phyloP scores from a whole-genome alignment of 2,329 filamentous ascomycete genomes.

The Magnaporthiopsis rhizophila region DNA sequence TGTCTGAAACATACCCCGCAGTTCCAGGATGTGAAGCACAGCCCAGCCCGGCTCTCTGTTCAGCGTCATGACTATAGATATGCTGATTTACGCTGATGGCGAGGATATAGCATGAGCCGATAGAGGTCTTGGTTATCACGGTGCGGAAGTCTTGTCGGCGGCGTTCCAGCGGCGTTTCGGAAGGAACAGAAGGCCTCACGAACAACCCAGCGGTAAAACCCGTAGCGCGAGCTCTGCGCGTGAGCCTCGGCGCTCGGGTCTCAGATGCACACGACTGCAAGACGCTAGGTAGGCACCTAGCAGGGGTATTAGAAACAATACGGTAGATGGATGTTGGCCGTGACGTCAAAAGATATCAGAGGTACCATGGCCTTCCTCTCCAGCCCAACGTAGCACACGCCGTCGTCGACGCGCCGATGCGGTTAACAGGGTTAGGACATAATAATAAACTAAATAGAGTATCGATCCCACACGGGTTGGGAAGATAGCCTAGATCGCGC shows the following conservation, averaged over 20 bases:
- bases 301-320: slow-evolving; percentile 54
- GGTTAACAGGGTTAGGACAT: slow-evolving; percentile 53
- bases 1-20: slow-evolving; percentile 39
- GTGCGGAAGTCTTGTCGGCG: slow-evolving; percentile 35
- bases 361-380: slow-evolving; percentile 49
- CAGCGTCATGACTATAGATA: slow-evolving; percentile 49
- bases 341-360: slow-evolving; percentile 51
- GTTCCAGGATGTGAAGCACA: slow-evolving; percentile 59
- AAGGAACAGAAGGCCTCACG: slow-evolving; percentile 48
- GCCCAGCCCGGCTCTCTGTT: slow-evolving; percentile 51
- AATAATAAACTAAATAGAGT: slow-evolving; percentile 33
- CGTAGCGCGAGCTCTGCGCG: too few relatives aligned
- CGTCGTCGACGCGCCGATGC: slow-evolving; percentile 48
- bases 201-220: too few relatives aligned
- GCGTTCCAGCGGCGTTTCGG: slow-evolving; percentile 34
- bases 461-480: slow-evolving; percentile 53
- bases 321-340: slow-evolving; percentile 55
- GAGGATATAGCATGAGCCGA: slow-evolving; percentile 50
- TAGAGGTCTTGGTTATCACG: slow-evolving; percentile 42
- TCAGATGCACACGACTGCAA: too few relatives aligned
- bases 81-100: slow-evolving; percentile 46
- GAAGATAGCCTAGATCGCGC: slow-evolving; percentile 48
- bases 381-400: slow-evolving; percentile 53
- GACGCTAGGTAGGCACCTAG: background rate
- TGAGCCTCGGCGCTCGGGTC: too few relatives aligned